Percentiles rank a stretch among this genome's conserved stretches.
phyloP scores from a whole-genome alignment of 208 protist genomes.

The Crithidia sp. region DNA sequence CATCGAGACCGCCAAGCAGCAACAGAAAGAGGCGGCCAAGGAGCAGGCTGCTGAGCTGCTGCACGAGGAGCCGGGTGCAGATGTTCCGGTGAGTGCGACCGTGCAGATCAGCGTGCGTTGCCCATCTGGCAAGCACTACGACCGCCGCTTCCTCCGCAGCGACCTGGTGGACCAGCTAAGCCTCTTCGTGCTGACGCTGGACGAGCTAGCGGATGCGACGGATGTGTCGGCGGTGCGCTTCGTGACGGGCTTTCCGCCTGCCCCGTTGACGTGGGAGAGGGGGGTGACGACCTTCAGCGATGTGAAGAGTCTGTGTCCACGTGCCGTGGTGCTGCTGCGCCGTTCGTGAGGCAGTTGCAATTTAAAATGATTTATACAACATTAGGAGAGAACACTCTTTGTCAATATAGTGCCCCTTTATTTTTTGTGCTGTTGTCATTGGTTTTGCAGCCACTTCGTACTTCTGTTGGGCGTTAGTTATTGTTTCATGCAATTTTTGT shows the following conservation, averaged over 20 bases:
- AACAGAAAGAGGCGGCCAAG: constrained; percentile 16
- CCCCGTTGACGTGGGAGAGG: constrained; percentile 44
- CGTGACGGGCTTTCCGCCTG: constrained; percentile 72
- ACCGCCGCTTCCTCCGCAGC: constrained; percentile 68
- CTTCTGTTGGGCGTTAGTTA: too few relatives aligned
- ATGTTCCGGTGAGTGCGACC: constrained; percentile 29
- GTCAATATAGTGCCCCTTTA: too few relatives aligned
- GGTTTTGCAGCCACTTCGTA: too few relatives aligned
- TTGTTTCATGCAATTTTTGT: too few relatives aligned
- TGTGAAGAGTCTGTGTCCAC: constrained; percentile 55
- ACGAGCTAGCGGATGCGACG: constrained; percentile 46
- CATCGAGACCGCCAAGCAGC: constrained; percentile 12
- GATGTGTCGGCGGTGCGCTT: constrained; percentile 54
- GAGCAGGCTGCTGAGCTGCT: constrained; percentile 36
- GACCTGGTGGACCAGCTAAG: constrained; percentile 58
- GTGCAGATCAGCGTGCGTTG: constrained; percentile 60
- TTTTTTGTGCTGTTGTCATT: too few relatives aligned
- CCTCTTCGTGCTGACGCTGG: constrained; percentile 62
- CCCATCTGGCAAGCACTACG: constrained; percentile 46
- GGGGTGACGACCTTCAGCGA: constrained; percentile 54
- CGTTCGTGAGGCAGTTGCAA: constrained; percentile 12
- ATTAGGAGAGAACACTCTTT: too few relatives aligned
- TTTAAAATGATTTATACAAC: too few relatives aligned
- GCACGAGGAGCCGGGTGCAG: constrained; percentile 47
- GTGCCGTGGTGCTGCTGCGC: constrained; percentile 71